phyloP scores from a whole-genome alignment of 352 stramenopile species.

The Phytophthora citricola region DNA sequence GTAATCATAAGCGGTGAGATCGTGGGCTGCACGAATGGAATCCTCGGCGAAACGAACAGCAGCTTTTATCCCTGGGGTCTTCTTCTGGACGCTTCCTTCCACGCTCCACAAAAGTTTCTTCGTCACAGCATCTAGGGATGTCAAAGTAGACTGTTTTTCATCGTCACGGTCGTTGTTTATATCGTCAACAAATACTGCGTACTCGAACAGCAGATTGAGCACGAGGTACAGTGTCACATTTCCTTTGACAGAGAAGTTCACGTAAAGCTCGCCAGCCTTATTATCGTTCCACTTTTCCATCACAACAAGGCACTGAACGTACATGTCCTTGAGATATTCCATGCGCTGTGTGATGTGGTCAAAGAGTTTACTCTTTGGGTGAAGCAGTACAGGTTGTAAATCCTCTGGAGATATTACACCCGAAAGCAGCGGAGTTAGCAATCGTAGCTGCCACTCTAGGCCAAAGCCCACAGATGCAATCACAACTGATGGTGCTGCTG shows the following conservation, averaged over 20 bases:
- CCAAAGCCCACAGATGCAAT: constrained; percentile 37
- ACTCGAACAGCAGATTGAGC: constrained; percentile 58
- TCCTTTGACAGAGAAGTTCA: constrained; percentile 49
- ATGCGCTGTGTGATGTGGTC: constrained; percentile 33
- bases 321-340: constrained; percentile 31
- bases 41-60: constrained; percentile 32
- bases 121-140: constrained; percentile 21
- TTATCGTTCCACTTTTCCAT: constrained; percentile 36
- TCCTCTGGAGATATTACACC: constrained; percentile 24
- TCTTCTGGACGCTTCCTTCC: not conserved
- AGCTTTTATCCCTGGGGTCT: constrained; percentile 3
- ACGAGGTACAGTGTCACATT: constrained; percentile 46
- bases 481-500: constrained; percentile 9
- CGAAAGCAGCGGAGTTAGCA: constrained; percentile 49
- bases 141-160: constrained; percentile 13
- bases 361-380: constrained; percentile 58
- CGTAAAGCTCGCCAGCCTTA: constrained; percentile 8
- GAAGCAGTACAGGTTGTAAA: constrained; percentile 42
- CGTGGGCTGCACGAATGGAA: constrained; percentile 22
- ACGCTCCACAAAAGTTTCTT: constrained; percentile 22
- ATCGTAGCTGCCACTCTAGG: constrained; percentile 54
- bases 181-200: constrained; percentile 39
- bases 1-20: constrained; percentile 9
- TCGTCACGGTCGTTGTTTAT: constrained; percentile 15
- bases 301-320: constrained; percentile 28